Evolutionary conservation across 2,329 filamentous ascomycete genomes (phyloP), one percentile per base, ranked within the genome.

Genomic region (Rhinocladiella similis): DNA sequence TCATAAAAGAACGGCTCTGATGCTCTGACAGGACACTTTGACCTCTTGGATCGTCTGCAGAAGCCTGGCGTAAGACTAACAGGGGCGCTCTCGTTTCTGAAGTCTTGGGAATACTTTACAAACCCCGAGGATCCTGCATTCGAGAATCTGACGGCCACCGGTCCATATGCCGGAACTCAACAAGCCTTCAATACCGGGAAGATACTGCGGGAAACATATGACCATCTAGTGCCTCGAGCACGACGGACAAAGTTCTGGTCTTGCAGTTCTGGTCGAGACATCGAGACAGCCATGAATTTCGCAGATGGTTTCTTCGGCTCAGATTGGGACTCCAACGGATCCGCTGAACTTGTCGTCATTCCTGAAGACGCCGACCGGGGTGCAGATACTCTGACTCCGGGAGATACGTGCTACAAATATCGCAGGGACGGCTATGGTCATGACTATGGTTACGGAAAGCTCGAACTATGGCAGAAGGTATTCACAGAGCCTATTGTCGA

Each of bases 221-320:
- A 69, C 3, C 68, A 78, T 60, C 73, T 84, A 4, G 62, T 82
- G 4, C 55, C 72, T 9, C 62, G 61, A 2, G 54, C 63, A 13
- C 68, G 65, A 2, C 66, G 67, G n/a, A 74, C 70, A 1, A 69
- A 67, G 12, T 73, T 83, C 62, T 85, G 82, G 82, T 80, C 82
- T 22, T 81, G 80, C 61, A 77, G 78, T 49, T 81, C 76, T 4
- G 60, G 71, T 9, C 76, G 82, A 13, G 82, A 85, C 4, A 78
- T 83, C 50, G 78, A 83, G 42, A 83, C 83, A 9, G 82, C 82
- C 2, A 71, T 70, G 13, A 75, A 82, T 64, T 85, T 85, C 62
- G 78, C 76, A 0, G 68, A 75, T 4, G 81, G 82, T 1, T 75
- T 85, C 64, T 83, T 83, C 62, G 81, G 80, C 2, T 66, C 79